Evolutionary conservation across 106 monocot genomes (phyloP).

Genomic region (Platanthera zijinensis): DNA sequence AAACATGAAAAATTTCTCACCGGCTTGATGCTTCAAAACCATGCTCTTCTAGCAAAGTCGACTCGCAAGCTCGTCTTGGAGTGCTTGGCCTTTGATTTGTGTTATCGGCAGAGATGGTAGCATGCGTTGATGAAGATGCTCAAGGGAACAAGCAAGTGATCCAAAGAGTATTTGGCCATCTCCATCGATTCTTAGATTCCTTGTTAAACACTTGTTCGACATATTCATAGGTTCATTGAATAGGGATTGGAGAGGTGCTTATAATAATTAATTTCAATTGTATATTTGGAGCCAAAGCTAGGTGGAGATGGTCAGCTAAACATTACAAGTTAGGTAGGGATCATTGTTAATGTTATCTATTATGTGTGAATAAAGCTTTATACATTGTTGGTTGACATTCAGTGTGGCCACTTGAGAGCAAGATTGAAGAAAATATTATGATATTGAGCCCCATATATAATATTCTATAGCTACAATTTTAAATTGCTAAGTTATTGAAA

Average conservation of each 20-base stretch:
- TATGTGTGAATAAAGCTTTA: neutral
- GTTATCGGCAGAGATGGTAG: slow-evolving; percentile 3
- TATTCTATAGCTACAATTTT: no score
- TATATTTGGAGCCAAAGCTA: neutral
- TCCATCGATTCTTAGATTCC: neutral
- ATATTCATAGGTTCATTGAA: neutral
- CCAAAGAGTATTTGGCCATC: neutral
- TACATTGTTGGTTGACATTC: no score
- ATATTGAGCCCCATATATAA: no score
- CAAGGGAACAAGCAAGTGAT: neutral
- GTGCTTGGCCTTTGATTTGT: neutral
- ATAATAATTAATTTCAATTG: neutral
- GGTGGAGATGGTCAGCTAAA: neutral
- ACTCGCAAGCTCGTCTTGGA: neutral
- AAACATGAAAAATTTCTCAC: neutral
- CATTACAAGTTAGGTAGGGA: neutral
- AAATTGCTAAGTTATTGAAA: no score
- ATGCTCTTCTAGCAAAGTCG: neutral
- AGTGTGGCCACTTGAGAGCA: no score
- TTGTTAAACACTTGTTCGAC: neutral
- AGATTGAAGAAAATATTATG: no score
- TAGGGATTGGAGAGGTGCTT: neutral
- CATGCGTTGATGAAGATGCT: neutral
- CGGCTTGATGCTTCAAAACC: neutral
- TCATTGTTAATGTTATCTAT: neutral